A percentile compares a stretch with the other conserved stretches of the same genome.
phyloP scores from a whole-genome alignment of 106 monocot genomes.

The Dioscorea alata region DNA sequence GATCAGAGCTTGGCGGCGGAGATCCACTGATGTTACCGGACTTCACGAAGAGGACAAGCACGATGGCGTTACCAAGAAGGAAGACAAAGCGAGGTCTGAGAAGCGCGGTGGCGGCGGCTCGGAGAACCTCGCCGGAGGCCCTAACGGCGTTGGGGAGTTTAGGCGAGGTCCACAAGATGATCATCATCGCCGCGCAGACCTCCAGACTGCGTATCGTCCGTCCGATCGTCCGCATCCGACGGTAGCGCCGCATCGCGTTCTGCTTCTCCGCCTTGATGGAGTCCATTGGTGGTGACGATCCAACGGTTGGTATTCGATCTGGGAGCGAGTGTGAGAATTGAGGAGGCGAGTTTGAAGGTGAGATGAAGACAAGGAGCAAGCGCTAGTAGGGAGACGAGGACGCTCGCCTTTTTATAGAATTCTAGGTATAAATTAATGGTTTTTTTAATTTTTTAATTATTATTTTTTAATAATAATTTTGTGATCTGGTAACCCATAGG shows the following conservation, averaged over 20 bases:
- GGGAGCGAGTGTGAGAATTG: neutral
- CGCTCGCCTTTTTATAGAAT: neutral
- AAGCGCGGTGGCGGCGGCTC: constrained; percentile 20
- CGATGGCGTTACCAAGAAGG: constrained; percentile 63
- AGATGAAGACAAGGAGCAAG: neutral
- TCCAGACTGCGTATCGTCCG: constrained; percentile 22
- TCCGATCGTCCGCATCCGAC: constrained; percentile 7
- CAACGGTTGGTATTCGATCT: neutral
- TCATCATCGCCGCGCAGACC: constrained; percentile 15
- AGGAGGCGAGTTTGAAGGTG: neutral
- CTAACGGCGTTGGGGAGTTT: constrained; percentile 22
- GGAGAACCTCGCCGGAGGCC: constrained; percentile 25
- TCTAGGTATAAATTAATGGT: neutral
- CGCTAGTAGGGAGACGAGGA: neutral
- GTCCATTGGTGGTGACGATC: constrained; percentile 1
- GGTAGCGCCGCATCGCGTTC: constrained; percentile 24
- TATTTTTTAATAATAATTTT: too few species aligned
- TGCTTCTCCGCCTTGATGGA: constrained; percentile 23
- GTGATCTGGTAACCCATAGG: too few species aligned
- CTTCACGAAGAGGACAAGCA: constrained; percentile 41
- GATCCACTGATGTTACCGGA: constrained; percentile 14
- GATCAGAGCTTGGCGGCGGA: neutral
- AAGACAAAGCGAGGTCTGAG: constrained; percentile 47
- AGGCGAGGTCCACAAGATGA: constrained; percentile 28
- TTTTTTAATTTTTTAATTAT: too few species aligned